Percentiles rank a stretch among this genome's conserved stretches.
Evolutionary conservation across 805 yeast genomes (phyloP).

Genomic region (Saccharomycopsis sp.): DNA sequence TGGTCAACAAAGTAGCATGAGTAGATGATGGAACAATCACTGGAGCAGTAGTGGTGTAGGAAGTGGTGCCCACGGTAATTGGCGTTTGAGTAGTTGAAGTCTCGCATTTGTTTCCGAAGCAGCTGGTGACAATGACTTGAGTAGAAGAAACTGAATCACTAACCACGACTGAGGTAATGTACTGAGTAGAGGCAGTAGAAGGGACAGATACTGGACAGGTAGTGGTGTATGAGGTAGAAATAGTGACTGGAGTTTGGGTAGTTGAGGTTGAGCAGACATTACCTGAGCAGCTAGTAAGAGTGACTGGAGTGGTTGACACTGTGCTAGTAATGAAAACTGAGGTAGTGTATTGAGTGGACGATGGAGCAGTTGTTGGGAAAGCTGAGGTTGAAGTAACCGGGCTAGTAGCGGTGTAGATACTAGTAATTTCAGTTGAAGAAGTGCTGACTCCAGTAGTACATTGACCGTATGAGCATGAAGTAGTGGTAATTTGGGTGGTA

Average conservation of each 20-base stretch:
- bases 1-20: neutral
- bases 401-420: slow-evolving; percentile 1
- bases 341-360: too few species aligned
- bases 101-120: slow-evolving; percentile 23
- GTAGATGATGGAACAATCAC: neutral
- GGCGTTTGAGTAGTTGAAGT: slow-evolving; percentile 27
- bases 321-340: too few species aligned
- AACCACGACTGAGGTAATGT: neutral
- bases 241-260: neutral
- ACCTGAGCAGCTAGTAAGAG: neutral
- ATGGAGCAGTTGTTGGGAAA: slow-evolving; percentile 1
- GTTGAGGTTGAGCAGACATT: slow-evolving; percentile 2
- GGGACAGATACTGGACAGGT: neutral
- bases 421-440: slow-evolving; percentile 24
- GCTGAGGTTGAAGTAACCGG: slow-evolving; percentile 1
- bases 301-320: neutral
- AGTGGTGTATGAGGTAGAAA: slow-evolving; percentile 18
- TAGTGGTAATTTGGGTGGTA: slow-evolving; percentile 19
- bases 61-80: slow-evolving; percentile 7
- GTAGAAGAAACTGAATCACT: neutral
- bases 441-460: slow-evolving; percentile 27
- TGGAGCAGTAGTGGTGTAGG: neutral
- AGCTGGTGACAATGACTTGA: slow-evolving; percentile 23
- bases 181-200: neutral
- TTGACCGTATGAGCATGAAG: slow-evolving; percentile 23